Conservation (phyloP, 257 asterid species). For the Solanum piurae region DNA sequence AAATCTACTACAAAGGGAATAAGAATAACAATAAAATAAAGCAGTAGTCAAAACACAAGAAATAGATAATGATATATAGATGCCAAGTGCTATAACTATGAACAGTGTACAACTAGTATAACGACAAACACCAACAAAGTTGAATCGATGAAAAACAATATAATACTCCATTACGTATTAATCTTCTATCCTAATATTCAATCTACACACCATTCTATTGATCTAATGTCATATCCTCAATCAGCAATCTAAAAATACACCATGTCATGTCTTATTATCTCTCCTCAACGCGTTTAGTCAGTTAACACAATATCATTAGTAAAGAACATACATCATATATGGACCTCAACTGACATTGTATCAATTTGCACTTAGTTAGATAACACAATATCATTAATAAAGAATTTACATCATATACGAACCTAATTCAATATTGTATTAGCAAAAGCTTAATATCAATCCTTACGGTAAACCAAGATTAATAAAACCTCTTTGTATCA, state of each 20-base stretch:
- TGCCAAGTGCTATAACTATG: no score
- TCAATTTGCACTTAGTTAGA: fast-evolving
- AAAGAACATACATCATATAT: no score
- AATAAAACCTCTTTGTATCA: not conserved
- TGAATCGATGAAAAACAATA: fast-evolving
- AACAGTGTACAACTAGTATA: fast-evolving
- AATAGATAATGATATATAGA: no score
- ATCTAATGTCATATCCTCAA: no score
- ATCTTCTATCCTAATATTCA: fast-evolving
- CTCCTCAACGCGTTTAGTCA: not conserved
- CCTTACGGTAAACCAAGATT: no score
- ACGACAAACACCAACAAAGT: fast-evolving
- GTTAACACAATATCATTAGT: not conserved
- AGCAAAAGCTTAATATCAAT: no score
- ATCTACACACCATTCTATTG: fast-evolving
- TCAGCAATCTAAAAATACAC: no score
- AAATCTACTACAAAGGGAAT: no score
- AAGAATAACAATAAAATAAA: no score
- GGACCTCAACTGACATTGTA: fast-evolving
- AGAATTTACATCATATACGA: no score
- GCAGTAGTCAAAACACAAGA: fast-evolving
- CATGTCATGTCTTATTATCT: fast-evolving
- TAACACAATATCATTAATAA: no score
- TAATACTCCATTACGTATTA: fast-evolving
- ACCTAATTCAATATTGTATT: no score